A percentile compares a stretch with the other conserved stretches of the same genome.
These are phyloP conservation scores for Tilletia caries DNA, from an alignment of 1,284 basidiomycete genomes.

Conservation along the genomic window DNA sequence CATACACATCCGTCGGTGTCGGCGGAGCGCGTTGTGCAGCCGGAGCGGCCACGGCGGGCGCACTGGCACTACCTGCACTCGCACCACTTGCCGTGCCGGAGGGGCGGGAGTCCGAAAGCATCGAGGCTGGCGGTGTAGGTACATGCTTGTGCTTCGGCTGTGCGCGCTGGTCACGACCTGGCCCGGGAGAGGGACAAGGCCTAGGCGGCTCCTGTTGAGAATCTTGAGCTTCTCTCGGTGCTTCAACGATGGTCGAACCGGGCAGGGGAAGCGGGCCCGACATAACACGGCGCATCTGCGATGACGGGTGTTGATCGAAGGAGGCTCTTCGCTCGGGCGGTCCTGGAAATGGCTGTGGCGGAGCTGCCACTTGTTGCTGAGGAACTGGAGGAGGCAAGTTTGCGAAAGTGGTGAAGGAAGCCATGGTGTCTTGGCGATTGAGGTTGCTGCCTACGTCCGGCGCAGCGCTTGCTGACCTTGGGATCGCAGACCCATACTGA, in stretches of 20 bases:
- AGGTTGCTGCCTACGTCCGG: slow-evolving; percentile 22
- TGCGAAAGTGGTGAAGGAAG: neutral
- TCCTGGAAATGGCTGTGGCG: no score
- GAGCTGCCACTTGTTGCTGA: slow-evolving; percentile 25
- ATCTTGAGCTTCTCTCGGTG: neutral
- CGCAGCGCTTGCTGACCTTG: slow-evolving; percentile 32
- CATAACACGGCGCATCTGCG: neutral
- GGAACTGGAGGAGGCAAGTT: slow-evolving; percentile 4
- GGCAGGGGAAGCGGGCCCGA: neutral
- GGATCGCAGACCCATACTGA: slow-evolving; percentile 19
- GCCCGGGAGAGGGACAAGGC: slow-evolving; percentile 17
- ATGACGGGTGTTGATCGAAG: no score
- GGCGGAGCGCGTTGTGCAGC: slow-evolving; percentile 2
- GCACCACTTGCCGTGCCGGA: neutral
- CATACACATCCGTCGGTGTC: neutral
- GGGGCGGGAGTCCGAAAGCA: slow-evolving; percentile 4
- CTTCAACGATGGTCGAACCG: no score
- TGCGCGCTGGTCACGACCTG: slow-evolving; percentile 13
- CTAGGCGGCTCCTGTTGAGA: neutral
- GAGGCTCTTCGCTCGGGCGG: no score
- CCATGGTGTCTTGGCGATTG: neutral
- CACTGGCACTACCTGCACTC: neutral
- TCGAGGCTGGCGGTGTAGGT: slow-evolving; percentile 11
- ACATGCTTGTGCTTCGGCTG: slow-evolving; percentile 17
- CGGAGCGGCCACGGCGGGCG: neutral